These are phyloP conservation scores for Eruca vesicaria DNA, from an alignment of 441 rosid species.

Conservation along the genomic window DNA sequence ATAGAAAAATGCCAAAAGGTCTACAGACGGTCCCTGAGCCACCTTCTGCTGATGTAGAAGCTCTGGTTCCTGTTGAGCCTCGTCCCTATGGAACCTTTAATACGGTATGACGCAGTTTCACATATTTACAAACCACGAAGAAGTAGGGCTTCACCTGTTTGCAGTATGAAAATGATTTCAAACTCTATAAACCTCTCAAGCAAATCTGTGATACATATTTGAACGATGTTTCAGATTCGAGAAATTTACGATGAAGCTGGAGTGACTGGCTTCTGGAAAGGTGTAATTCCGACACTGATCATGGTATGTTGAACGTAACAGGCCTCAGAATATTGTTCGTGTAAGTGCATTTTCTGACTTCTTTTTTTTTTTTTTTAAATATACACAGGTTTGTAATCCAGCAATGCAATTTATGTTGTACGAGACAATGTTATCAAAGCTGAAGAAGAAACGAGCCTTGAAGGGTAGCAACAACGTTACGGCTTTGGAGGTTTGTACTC, in stretches of 20 bases:
- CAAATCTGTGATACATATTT: not conserved
- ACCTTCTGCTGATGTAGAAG: slow-evolving; percentile 45
- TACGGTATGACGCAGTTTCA: slow-evolving; percentile 50
- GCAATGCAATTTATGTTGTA: slow-evolving; percentile 94
- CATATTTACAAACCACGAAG: not conserved
- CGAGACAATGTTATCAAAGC: slow-evolving; percentile 83
- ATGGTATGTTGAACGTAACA: slow-evolving; percentile 57
- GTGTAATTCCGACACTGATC: slow-evolving; percentile 87
- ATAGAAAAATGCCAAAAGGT: slow-evolving; percentile 51
- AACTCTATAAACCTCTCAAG: not conserved
- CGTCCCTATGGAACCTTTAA: slow-evolving; percentile 68
- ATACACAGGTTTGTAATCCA: slow-evolving; percentile 90
- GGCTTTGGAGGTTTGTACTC: slow-evolving; percentile 70
- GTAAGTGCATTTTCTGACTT: slow-evolving; percentile 1
- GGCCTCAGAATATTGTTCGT: slow-evolving; percentile 15
- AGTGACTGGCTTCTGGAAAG: slow-evolving; percentile 89
- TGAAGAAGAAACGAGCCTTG: slow-evolving; percentile 58
- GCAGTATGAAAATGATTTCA: not conserved
- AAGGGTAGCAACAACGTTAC: slow-evolving; percentile 57
- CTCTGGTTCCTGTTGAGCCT: slow-evolving; percentile 48
- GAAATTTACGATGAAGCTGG: slow-evolving; percentile 89
- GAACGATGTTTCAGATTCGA: slow-evolving; percentile 55
- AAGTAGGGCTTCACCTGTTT: not conserved
- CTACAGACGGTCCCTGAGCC: slow-evolving; percentile 23
- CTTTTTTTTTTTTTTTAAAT: not conserved